phyloP scores from a whole-genome alignment of 805 yeast genomes.

The Scheffersomyces coipomensis region DNA sequence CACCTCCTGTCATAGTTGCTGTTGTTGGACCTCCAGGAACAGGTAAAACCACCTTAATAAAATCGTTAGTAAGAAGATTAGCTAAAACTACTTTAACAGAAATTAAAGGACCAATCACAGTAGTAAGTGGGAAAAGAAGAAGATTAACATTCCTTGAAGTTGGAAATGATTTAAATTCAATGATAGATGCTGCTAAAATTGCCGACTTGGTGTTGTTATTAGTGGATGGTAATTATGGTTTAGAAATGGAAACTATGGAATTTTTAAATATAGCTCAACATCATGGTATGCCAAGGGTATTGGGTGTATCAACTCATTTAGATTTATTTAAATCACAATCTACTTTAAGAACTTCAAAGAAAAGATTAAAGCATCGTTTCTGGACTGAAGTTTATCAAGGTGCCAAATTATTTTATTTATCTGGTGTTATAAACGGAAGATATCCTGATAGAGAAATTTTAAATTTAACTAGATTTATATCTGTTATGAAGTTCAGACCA shows the following conservation, averaged over 20 bases:
- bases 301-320: constrained; percentile 93
- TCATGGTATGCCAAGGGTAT: constrained; percentile 97
- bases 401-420: constrained; percentile 89
- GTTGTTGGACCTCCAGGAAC: constrained; percentile 99
- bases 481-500: constrained; percentile 99
- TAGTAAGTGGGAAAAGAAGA: constrained; percentile 92
- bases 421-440: constrained; percentile 95
- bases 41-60: constrained; percentile 91
- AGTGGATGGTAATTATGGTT: constrained; percentile 96
- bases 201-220: constrained; percentile 88
- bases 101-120: constrained; percentile 93
- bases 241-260: constrained; percentile 99
- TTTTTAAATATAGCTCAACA: constrained; percentile 93
- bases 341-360: constrained; percentile 87
- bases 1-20: constrained; percentile 94
- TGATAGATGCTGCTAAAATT: constrained; percentile 94
- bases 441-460: constrained; percentile 96
- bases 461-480: constrained; percentile 85
- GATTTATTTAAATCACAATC: constrained; percentile 89
- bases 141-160: constrained; percentile 92
- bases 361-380: constrained; percentile 86
- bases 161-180: constrained; percentile 86
- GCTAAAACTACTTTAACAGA: constrained; percentile 85
- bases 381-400: constrained; percentile 99
- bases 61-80: constrained; percentile 81